A percentile compares a stretch with the other conserved stretches of the same genome.
These are phyloP conservation scores for Nothophoma quercina DNA, from an alignment of 2,329 filamentous ascomycete species.

Conservation along the genomic window DNA sequence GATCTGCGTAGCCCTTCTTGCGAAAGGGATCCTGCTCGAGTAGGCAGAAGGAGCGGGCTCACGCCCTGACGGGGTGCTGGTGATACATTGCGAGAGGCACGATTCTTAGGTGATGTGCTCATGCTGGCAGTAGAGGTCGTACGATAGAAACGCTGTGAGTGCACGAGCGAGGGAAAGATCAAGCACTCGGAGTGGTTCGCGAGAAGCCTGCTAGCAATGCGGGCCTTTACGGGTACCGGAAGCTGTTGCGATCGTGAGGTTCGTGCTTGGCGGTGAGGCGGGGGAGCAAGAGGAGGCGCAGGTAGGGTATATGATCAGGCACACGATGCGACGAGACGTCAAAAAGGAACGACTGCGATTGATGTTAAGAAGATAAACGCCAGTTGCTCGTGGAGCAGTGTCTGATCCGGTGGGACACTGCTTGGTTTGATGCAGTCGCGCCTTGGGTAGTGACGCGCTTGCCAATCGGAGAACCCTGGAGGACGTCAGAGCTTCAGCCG, in stretches of 20 bases:
- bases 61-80: slow-evolving; percentile 31
- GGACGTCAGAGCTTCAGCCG: slow-evolving; percentile 11
- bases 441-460: slow-evolving; percentile 13
- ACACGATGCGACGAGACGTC: not conserved
- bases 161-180: slow-evolving; percentile 22
- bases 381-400: slow-evolving; percentile 13
- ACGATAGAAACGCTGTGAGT: slow-evolving; percentile 10
- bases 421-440: slow-evolving; percentile 29
- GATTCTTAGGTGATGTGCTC: slow-evolving; percentile 44
- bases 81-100: slow-evolving; percentile 33
- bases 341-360: slow-evolving; percentile 1
- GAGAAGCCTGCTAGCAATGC: slow-evolving; percentile 33
- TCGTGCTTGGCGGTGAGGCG: slow-evolving; percentile 35
- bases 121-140: slow-evolving; percentile 23
- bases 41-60: slow-evolving; percentile 38
- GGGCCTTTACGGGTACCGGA: slow-evolving; percentile 36
- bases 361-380: not conserved
- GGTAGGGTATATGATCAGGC: slow-evolving; percentile 9
- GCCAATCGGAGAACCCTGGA: slow-evolving; percentile 12
- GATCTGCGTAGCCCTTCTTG: slow-evolving; percentile 45
- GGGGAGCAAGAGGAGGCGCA: slow-evolving; percentile 28
- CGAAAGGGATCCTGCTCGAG: slow-evolving; percentile 21
- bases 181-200: slow-evolving; percentile 17
- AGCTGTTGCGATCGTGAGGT: slow-evolving; percentile 35
- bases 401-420: slow-evolving; percentile 26